Evolutionary conservation across 2,329 filamentous ascomycete genomes (phyloP), one percentile per base, ranked within the genome.

Genomic region (Lomentospora prolificans): DNA sequence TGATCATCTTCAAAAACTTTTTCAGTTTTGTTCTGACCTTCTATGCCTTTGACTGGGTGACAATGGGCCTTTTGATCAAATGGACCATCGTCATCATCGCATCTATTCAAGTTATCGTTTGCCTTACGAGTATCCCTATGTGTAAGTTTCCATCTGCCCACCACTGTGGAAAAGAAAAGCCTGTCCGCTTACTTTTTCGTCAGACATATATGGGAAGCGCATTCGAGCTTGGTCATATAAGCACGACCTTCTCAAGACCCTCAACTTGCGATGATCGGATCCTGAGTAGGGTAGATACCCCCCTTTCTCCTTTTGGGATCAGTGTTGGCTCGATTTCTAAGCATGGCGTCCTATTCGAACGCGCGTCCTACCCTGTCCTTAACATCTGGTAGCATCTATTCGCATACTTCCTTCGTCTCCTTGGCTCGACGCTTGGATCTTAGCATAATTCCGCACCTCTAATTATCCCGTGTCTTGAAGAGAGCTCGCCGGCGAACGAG

Each of bases 1-100:
- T 94, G 67, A 80, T 96, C 60, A 85, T 96, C 55, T 96, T 96
- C 77, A 96, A 96, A 72, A 96, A 96, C 70, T 80, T 96, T 59
- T 95, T 96, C 72, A 88, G 85, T 60, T 96, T 95, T 64, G 82
- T 84, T 5, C 74, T 96, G 56, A 95, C 91, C 0, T 95, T 85
- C 67, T 86, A 82, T 61, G 90, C 89, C 1, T 95, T 89, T 64
- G 77, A 90, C 57, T 96, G 92, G 91, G 76, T 96, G 25, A 76
- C 86, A 8, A 61, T 72, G 1, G 82, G 82, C 1, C 57, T 59
- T 4, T 81, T 85, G n/a, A 80, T 82, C 58, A 76, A 78, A 50
- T 67, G 69, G 4, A 74, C 72, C 0, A 92, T 96, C 70, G 77
- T 87, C 55, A 78, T 81, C 19, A 79, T 96, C 50, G 85, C 82